A percentile compares a stretch with the other conserved stretches of the same genome.
Evolutionary conservation across 2,329 filamentous ascomycete species (phyloP).

Genomic region (Nemania abortiva): DNA sequence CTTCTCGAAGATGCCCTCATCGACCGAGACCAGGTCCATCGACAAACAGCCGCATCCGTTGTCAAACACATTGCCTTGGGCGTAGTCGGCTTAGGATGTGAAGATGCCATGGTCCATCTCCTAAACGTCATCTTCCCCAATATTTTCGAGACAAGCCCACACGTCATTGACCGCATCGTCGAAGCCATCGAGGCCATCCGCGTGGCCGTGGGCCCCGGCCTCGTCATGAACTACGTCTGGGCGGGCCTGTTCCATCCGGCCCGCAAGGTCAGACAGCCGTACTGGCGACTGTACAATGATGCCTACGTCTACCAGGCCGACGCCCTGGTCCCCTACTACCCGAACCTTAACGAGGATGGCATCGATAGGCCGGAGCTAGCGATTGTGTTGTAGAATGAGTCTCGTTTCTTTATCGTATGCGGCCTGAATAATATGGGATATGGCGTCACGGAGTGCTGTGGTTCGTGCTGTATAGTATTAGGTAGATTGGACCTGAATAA

Average conservation of each 20-base stretch:
- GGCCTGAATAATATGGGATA: constrained; percentile 17
- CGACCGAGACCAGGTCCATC: constrained; percentile 96
- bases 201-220: constrained; percentile 89
- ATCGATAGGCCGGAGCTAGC: constrained; percentile 83
- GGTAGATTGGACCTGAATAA: constrained; percentile 26
- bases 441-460: constrained; percentile 34
- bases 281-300: constrained; percentile 97
- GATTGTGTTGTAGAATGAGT: constrained; percentile 74
- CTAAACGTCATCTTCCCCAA: constrained; percentile 97
- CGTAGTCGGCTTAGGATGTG: constrained; percentile 96
- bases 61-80: constrained; percentile 98
- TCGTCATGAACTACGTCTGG: constrained; percentile 98
- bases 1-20: constrained; percentile 96
- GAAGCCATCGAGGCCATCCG: constrained; percentile 97
- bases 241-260: constrained; percentile 97
- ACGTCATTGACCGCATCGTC: constrained; percentile 97
- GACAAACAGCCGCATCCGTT: constrained; percentile 94
- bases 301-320: constrained; percentile 95
- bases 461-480: constrained; percentile 32
- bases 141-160: constrained; percentile 95
- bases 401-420: constrained; percentile 1
- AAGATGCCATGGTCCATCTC: constrained; percentile 98
- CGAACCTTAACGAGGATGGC: constrained; percentile 83
- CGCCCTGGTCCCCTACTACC: constrained; percentile 96
- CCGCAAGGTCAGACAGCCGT: constrained; percentile 91